These are phyloP conservation scores for Cymbopogon citratus DNA, from an alignment of 176 grass and related monocot species.

Conservation along the genomic window DNA sequence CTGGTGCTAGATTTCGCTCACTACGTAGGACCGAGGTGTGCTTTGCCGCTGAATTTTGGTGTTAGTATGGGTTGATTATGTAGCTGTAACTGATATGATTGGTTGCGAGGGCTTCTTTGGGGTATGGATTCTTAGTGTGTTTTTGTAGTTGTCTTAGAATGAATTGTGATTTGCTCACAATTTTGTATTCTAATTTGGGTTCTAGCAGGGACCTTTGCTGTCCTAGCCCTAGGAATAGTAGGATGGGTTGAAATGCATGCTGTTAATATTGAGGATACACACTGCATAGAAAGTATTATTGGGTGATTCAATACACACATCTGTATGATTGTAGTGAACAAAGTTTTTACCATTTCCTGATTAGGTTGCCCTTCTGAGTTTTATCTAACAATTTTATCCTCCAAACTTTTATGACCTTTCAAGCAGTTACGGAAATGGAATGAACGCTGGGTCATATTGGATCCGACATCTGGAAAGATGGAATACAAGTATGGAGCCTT, in stretches of 20 bases:
- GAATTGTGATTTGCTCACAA: background rate
- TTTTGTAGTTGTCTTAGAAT: background rate
- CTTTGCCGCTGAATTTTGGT: slow-evolving; percentile 1
- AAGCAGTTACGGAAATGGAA: slow-evolving; percentile 95
- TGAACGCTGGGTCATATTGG: slow-evolving; percentile 89
- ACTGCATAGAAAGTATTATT: background rate
- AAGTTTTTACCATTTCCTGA: background rate
- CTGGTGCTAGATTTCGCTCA: slow-evolving; percentile 2
- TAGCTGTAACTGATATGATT: background rate
- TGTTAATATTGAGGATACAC: background rate
- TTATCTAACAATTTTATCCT: background rate
- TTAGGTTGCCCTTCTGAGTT: background rate
- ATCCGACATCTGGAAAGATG: slow-evolving; percentile 94
- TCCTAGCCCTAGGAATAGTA: background rate
- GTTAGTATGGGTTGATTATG: background rate
- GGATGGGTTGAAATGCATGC: background rate
- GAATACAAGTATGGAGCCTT: slow-evolving; percentile 86
- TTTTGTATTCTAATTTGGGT: background rate
- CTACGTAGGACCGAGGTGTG: background rate
- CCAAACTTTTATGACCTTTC: slow-evolving; percentile 7
- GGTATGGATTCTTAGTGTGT: background rate
- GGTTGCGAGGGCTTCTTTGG: background rate
- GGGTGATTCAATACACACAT: background rate
- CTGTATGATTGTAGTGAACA: background rate
- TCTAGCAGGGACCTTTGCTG: background rate